phyloP scores from a whole-genome alignment of 495 filamentous ascomycete species.

The Xylaria longipes region DNA sequence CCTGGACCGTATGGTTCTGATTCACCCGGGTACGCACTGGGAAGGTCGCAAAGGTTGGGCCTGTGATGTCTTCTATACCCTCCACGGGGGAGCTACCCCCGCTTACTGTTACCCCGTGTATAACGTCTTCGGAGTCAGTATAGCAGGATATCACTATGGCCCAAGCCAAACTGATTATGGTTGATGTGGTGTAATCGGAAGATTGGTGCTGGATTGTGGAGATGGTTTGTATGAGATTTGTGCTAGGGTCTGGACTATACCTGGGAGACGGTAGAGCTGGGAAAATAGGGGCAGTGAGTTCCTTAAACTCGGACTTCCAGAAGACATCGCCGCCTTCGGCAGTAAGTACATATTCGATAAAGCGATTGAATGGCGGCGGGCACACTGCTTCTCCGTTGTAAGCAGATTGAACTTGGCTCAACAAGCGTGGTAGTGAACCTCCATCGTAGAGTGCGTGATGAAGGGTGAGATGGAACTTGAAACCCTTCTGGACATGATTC shows the following conservation, averaged over 20 bases:
- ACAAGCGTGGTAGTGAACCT: conserved; percentile 60
- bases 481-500: not conserved
- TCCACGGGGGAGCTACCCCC: conserved; percentile 51
- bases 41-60: conserved; percentile 61
- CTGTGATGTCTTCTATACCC: conserved; percentile 51
- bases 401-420: conserved; percentile 49
- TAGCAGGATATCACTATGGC: conserved; percentile 38
- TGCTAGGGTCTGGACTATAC: conserved; percentile 3
- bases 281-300: conserved; percentile 5
- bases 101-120: conserved; percentile 50
- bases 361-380: conserved; percentile 38
- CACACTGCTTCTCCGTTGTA: conserved; percentile 29
- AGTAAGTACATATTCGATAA: conserved; percentile 39
- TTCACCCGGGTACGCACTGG: conserved; percentile 52
- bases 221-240: not conserved
- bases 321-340: conserved; percentile 34
- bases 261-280: conserved; percentile 5
- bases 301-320: conserved; percentile 33
- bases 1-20: conserved; percentile 1
- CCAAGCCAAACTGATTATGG: conserved; percentile 44
- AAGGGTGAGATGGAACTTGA: conserved; percentile 31
- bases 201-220: not conserved
- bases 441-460: conserved; percentile 73
- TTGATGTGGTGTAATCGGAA: conserved; percentile 10
- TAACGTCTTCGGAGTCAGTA: conserved; percentile 36